These are phyloP conservation scores for Quercus cerris DNA, from an alignment of 306 rosid genomes.

Conservation along the genomic window DNA sequence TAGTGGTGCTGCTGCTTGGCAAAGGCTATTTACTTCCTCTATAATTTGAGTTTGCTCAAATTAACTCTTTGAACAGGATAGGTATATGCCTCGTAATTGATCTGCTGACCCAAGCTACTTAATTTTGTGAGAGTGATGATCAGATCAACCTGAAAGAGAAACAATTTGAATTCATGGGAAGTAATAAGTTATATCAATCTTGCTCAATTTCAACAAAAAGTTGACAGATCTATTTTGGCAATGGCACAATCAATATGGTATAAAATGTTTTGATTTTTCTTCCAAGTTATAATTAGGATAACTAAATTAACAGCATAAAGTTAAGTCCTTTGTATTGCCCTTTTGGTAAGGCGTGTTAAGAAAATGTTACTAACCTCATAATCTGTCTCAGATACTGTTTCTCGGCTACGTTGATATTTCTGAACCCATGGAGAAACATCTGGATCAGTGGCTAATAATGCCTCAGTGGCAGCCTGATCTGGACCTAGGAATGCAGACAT, in stretches of 20 bases:
- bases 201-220: neutral
- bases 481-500: conserved; percentile 91
- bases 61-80: conserved; percentile 62
- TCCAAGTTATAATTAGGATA: neutral
- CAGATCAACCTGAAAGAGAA: conserved; percentile 73
- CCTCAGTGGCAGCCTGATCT: conserved; percentile 74
- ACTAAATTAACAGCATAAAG: neutral
- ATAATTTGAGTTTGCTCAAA: conserved; percentile 75
- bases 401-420: conserved; percentile 89
- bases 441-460: conserved; percentile 69
- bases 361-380: conserved; percentile 56
- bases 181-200: neutral
- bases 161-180: neutral
- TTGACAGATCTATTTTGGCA: neutral
- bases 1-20: neutral
- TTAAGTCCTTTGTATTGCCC: neutral
- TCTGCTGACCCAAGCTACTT: conserved; percentile 75
- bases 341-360: neutral
- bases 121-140: conserved; percentile 80
- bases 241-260: neutral
- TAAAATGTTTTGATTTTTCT: neutral
- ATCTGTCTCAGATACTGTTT: conserved; percentile 90
- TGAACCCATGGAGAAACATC: conserved; percentile 88
- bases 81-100: conserved; percentile 85
- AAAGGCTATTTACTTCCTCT: conserved; percentile 18